Conservation (phyloP, 1,284 basidiomycete species). For the Limonomyces culmigenus region DNA sequence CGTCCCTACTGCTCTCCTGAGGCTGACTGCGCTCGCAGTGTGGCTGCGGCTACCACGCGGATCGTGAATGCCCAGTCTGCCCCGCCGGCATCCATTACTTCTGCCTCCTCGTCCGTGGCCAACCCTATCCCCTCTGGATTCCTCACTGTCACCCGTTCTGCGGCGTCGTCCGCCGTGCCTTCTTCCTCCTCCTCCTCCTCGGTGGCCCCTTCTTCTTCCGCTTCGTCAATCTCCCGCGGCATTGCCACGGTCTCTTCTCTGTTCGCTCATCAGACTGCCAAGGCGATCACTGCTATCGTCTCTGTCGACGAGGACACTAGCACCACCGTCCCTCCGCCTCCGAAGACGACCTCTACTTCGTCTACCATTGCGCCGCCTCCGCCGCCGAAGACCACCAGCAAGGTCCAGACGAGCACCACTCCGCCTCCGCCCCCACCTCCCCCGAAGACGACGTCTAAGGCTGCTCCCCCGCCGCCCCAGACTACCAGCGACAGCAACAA, state of each 20-base stretch:
- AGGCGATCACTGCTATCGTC: neutral
- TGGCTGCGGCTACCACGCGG: no score
- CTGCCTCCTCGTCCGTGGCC: constrained; percentile 2
- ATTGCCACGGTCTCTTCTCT: constrained; percentile 1
- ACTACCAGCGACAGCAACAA: neutral
- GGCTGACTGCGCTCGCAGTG: no score
- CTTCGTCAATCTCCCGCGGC: constrained; percentile 5
- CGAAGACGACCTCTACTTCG: constrained; percentile 2
- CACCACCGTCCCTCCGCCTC: constrained; percentile 2
- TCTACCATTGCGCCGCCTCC: constrained; percentile 1
- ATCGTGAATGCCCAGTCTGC: no score
- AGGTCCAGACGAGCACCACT: neutral
- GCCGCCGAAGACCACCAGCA: constrained; percentile 1
- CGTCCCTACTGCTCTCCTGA: no score
- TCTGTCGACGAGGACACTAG: neutral
- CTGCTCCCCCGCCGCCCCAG: constrained; percentile 1
- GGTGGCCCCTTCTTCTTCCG: neutral
- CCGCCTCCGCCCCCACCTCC: constrained; percentile 4
- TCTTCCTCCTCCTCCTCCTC: constrained; percentile 3
- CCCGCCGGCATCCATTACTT: constrained; percentile 4
- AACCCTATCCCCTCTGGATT: no score
- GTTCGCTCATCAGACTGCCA: neutral
- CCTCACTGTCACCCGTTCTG: no score
- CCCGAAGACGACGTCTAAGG: constrained; percentile 4
- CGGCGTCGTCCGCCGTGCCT: no score